Evolutionary conservation across 768 basidiomycete species (phyloP), one percentile per base, ranked within the genome.

Genomic region (Tulasnella sp.): DNA sequence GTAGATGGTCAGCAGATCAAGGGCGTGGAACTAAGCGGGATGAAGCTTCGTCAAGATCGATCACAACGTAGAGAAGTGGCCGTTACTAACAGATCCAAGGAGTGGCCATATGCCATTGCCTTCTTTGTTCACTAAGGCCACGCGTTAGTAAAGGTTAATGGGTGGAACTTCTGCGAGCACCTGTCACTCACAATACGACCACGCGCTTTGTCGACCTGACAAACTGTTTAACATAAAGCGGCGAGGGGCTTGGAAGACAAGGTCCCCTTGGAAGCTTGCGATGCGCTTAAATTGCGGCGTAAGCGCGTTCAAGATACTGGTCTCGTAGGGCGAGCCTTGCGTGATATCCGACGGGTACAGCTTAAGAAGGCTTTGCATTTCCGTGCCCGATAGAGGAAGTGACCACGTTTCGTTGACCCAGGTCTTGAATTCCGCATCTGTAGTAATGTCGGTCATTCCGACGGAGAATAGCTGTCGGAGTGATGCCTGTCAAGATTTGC

Each of bases 241-340:
- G 9, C 69, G 69, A 12, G 69, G 69, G 35, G 42, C 69, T 41
- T 71, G 69, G 52, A 71, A 71, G 26, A 62, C 35, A n/a, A 71
- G 62, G 52, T 71, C 69, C 16, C 69, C 69, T 36, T 71, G 69
- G 17, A 69, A 69, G 44, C 67, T 40, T 16, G 67, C 67, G 12
- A 69, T 69, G 16, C 67, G 39, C 8, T 69, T 69, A 39, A 69
- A 69, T 39, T 71, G 69, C 34, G 69, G 69, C 26, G 69, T 62
- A 29, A 62, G 36, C 19, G 69, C 47, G 36, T 71, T 62, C 0
- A 52, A 63, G 36, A 62, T 37, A 40, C 69, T 36, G 9, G 67
- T 62, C n/a, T 62, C 47, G 19, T 34, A 71, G 3, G 47, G 69
- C 19, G 47, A 71, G 4, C 69, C 69, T 71, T 37, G 47, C 32